A percentile compares a stretch with the other conserved stretches of the same genome.
Conservation (phyloP, 1,139 yeast species). For the Taphrina deformans region DNA sequence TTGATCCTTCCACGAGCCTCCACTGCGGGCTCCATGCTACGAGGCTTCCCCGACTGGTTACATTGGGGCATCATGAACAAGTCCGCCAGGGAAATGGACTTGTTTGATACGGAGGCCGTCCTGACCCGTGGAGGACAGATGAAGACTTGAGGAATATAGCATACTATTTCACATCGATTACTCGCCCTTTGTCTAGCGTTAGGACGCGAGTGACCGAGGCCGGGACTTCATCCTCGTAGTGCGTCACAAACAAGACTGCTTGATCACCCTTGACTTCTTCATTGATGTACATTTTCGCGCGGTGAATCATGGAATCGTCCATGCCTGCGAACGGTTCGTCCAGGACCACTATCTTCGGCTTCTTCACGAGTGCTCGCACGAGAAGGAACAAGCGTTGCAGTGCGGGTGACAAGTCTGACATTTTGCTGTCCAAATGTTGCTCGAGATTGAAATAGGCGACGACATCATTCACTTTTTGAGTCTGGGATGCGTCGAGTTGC, state of each 20-base stretch:
- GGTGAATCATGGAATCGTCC: slow-evolving; percentile 65
- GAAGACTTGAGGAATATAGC: not conserved
- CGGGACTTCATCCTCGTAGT: slow-evolving; percentile 64
- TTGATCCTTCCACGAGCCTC: slow-evolving; percentile 27
- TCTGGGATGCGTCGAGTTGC: slow-evolving; percentile 43
- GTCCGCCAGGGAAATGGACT: slow-evolving; percentile 14
- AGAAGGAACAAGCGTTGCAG: slow-evolving; percentile 78
- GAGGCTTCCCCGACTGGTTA: slow-evolving; percentile 29
- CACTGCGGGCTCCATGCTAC: slow-evolving; percentile 10
- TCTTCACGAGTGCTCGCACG: slow-evolving; percentile 69
- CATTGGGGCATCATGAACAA: slow-evolving; percentile 11
- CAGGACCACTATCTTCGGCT: slow-evolving; percentile 73
- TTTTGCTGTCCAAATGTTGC: slow-evolving; percentile 45
- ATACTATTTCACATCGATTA: not conserved
- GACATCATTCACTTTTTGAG: slow-evolving; percentile 37
- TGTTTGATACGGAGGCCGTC: slow-evolving; percentile 18
- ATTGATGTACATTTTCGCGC: slow-evolving; percentile 66
- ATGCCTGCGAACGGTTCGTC: slow-evolving; percentile 95
- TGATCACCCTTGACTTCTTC: slow-evolving; percentile 59
- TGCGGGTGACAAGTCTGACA: slow-evolving; percentile 62
- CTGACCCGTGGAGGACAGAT: not conserved
- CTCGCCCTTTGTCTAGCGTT: slow-evolving; percentile 37
- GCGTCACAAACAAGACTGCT: slow-evolving; percentile 58
- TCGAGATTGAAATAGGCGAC: slow-evolving; percentile 42
- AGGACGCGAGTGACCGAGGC: slow-evolving; percentile 46